phyloP scores from a whole-genome alignment of 495 filamentous ascomycete species.

The Penicillium alfredii region DNA sequence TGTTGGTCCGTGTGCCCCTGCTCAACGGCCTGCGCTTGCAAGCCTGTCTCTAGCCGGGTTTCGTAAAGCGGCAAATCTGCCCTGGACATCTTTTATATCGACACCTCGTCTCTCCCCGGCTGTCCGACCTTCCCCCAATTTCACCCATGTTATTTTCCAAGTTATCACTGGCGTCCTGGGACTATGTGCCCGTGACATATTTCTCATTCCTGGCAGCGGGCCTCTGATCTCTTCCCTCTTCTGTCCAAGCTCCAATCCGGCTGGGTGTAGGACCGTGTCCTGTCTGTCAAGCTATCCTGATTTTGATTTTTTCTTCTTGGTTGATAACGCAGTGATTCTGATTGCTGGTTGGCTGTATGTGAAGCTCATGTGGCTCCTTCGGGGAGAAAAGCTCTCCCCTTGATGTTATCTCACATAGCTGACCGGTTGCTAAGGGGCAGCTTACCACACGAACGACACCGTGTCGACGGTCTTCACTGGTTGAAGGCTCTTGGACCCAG shows the following conservation, averaged over 20 bases:
- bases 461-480: no score
- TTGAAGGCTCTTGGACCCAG: no score
- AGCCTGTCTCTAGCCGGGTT: constrained; percentile 11
- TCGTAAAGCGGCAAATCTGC: no score
- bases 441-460: constrained; percentile 7
- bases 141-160: constrained; percentile 4
- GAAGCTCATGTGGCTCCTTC: background rate
- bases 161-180: constrained; percentile 1
- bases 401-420: constrained; percentile 21
- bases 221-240: constrained; percentile 7
- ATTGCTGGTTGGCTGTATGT: no score
- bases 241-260: background rate
- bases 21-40: constrained; percentile 3
- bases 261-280: no score
- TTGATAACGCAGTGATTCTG: no score
- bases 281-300: no score
- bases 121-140: constrained; percentile 2
- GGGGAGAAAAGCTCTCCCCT: no score
- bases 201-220: constrained; percentile 16
- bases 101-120: constrained; percentile 1
- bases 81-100: constrained; percentile 15
- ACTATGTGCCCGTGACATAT: constrained; percentile 21
- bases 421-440: constrained; percentile 24
- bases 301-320: no score
- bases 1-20: constrained; percentile 17